Base-by-base conservation (phyloP, 2,329 filamentous ascomycete genomes). In the Diplodia seriata region DNA sequence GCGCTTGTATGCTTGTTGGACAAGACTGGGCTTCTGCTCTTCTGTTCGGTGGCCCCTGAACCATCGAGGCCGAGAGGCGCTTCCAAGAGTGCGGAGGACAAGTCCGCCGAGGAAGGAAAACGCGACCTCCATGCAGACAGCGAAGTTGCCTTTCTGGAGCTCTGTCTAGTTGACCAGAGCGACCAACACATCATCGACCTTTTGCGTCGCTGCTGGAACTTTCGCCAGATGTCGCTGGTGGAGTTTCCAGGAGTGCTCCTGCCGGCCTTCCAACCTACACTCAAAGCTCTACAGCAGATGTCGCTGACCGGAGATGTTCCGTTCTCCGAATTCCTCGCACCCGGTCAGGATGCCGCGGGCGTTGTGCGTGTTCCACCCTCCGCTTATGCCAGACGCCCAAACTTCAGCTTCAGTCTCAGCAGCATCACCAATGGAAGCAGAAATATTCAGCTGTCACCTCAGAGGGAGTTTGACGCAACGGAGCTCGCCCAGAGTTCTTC, bases 231-330 rank as follows among this genome's bases (percentile, higher is more conserved):
- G 3, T 23, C 75, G 0, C 63, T 78, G 0, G 43, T 78, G 0
- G 76, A 78, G 23, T 77, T 72, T 29, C 74, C 76, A 0, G 70
- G 71, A 0, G 67, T 77, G 4, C 68, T 78, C 1, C 72, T 75
- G 0, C 73, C 74, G 0, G 77, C 76, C 0, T 78, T 78, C 18
- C 66, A 72, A 1, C 76, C 76, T 0, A 72, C 77, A 2, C 54
- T 77, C 4, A 20, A 65, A 23, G 70, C 70, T 3, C 33, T 74
- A 11, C 68, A 73, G 33, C 23, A 36, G 2, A 72, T 73, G 71
- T 70, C 74, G 29, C 74, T 70, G 12, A 23, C 70, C 75, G 62
- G 51, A 51, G 1, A 77, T 75, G 74, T 78, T 6, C 75, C 74
- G 0, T 78, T 78, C 40, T 40, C 64, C 1, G 69, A 76, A 14